Base-by-base conservation (phyloP, 768 basidiomycete species). In the Boletus sensibilis region DNA sequence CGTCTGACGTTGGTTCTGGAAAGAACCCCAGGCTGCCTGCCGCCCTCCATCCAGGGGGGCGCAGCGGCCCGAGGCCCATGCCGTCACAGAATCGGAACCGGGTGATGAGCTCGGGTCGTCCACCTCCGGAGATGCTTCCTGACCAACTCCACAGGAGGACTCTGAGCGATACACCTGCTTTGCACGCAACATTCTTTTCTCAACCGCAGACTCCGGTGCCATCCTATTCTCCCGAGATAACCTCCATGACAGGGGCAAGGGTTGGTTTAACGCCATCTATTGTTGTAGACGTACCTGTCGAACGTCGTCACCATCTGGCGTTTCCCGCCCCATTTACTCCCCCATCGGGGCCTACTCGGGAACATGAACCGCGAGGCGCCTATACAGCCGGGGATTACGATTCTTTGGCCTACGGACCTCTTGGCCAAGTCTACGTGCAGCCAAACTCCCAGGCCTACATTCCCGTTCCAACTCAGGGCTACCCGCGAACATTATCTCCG, bases 31-130 rank as follows among this genome's bases (percentile, higher is more conserved):
- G 52, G 8, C 57, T 78, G 13, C 80, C 82, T 10, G 64, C 73
- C 1, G 68, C 76, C 33, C 73, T 83, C n/a, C 78, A 78, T 35
- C 76, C 81, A 16, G 73, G 76, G 50, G 63, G 67, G 11, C 58
- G 64, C 38, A 46, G 48, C 21, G 57, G 64, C 34, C 57, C 58
- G 13, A 55, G 70, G 55, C 52, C 69, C 37, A 50, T 46, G 43
- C 69, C 21, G 10, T 50, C 52, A 45, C 65, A 46, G 45, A 64
- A 45, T 51, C 62, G 64, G 45, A 47, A 52, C 33, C 39, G 50
- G 29, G 52, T 47, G 40, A 54, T 44, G 31, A 60, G 53, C 55
- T 46, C 18, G 31, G 58, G 43, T 38, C 63, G 27, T 25, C 49
- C 37, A 45, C 45, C 58, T 27, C 56, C 55, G 1, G 65, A 62